phyloP scores from a whole-genome alignment of 2,329 filamentous ascomycete genomes.

The Cryphonectria radicalis region DNA sequence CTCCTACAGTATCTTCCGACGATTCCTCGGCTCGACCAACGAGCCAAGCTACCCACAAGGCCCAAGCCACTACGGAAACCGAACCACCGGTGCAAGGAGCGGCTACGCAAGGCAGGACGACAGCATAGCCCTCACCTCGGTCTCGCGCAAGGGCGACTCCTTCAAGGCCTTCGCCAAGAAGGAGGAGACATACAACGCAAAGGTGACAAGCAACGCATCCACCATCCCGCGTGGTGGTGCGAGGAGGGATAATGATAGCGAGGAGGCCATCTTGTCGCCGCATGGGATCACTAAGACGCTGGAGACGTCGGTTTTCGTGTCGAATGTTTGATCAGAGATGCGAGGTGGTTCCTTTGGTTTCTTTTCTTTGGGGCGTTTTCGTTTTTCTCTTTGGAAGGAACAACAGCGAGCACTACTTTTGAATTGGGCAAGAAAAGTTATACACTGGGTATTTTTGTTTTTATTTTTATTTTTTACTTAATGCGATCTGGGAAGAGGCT shows the following conservation, averaged over 20 bases:
- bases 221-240: neutral
- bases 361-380: neutral
- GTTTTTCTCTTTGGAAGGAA: neutral
- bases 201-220: neutral
- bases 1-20: constrained; percentile 1
- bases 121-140: constrained; percentile 9
- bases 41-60: constrained; percentile 12
- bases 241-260: neutral
- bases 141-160: constrained; percentile 13
- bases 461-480: neutral
- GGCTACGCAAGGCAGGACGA: constrained; percentile 7
- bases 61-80: constrained; percentile 1
- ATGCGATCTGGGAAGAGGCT: neutral
- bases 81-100: neutral
- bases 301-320: constrained; percentile 12
- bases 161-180: constrained; percentile 9
- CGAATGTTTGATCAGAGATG: neutral
- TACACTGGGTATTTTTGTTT: neutral
- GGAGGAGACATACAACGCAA: constrained; percentile 10
- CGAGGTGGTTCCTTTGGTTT: neutral
- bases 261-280: constrained; percentile 7
- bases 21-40: constrained; percentile 14
- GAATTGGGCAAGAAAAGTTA: neutral
- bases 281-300: constrained; percentile 4
- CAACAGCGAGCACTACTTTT: neutral